Percentiles rank a stretch among this genome's conserved stretches.
Evolutionary conservation across 352 stramenopile genomes (phyloP).

Genomic region (Pythium apleroticum): DNA sequence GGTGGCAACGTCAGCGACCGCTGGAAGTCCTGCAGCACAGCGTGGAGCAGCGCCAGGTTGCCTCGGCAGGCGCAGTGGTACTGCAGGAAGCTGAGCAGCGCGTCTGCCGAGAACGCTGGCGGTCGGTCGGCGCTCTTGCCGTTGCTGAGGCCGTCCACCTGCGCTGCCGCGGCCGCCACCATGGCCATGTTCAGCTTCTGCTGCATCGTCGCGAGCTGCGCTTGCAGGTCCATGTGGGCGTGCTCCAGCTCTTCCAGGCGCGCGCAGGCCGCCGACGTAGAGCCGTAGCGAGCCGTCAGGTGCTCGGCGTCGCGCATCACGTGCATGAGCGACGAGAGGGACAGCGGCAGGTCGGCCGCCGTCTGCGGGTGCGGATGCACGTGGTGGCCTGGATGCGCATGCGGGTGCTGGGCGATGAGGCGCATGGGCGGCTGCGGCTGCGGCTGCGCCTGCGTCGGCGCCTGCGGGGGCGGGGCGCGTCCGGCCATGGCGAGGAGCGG

Average conservation of each 20-base stretch:
- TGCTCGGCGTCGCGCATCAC: slow-evolving; percentile 39
- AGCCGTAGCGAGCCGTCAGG: slow-evolving; percentile 36
- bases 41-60: slow-evolving; percentile 28
- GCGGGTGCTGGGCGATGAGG: slow-evolving; percentile 7
- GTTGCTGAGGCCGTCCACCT: slow-evolving; percentile 13
- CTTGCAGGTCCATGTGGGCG: slow-evolving; percentile 25
- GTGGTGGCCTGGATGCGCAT: background rate
- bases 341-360: slow-evolving; percentile 18
- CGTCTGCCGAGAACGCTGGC: slow-evolving; percentile 20
- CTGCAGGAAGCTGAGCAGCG: slow-evolving; percentile 34
- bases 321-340: slow-evolving; percentile 26
- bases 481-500: slow-evolving; percentile 4
- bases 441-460: background rate
- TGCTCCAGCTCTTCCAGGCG: slow-evolving; percentile 34
- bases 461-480: slow-evolving; percentile 1
- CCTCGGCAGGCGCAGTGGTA: slow-evolving; percentile 37
- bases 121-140: background rate
- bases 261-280: slow-evolving; percentile 29
- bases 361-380: background rate
- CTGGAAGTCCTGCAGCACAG: slow-evolving; percentile 22
- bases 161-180: slow-evolving; percentile 23
- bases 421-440: slow-evolving; percentile 1
- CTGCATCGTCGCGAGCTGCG: slow-evolving; percentile 32
- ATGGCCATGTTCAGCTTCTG: slow-evolving; percentile 28
- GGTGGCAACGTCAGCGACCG: slow-evolving; percentile 23